Base-by-base conservation (phyloP, 768 basidiomycete genomes). In the Termitomyces sp. region DNA sequence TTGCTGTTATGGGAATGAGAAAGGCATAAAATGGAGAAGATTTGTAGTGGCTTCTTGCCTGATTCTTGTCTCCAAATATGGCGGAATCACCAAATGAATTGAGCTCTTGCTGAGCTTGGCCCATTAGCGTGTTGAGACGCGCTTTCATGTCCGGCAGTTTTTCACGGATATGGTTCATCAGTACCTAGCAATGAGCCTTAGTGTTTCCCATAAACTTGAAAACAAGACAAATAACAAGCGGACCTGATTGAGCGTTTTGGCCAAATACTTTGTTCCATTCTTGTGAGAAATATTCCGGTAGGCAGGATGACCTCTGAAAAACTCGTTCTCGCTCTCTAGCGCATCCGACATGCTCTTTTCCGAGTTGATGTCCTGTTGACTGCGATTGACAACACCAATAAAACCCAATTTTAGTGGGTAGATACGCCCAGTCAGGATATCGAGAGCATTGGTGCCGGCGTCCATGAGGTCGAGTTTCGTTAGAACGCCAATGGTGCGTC, bases 131-230 rank as follows among this genome's bases (percentile, higher is more conserved):
- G 71, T 98, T 99, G 62, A 99, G 77, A 20, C 95, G 84, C 15
- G 97, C 97, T 74, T 99, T 99, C 97, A 99, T 98, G 74, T 99
- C 97, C 0, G 97, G 97, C 42, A 99, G 82, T 75, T 98, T 99
- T 70, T 99, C 97, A 61, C 97, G 87, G 65, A 99, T 98, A 71
- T 99, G 97, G 72, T 92, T 93, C 84, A 99, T 88, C 63, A 99
- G 76, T 37, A 98, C 94, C 92, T 88, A 60, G 14, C 48, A 42
- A 36, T 5, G 43, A 37, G 37, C 15, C 32, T 59, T 52, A 36
- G 55, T 43, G 29, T 55, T 36, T 6, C 12, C 11, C 36, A 38
- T 10, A 12, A 12, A 51, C 17, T 29, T 31, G 56, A 43, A 31
- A 48, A 46, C 25, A 20, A 50, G 37, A 6, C 4, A 5, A 15